Evolutionary conservation across 345 rosid genomes (phyloP), one percentile per base, ranked within the genome.

Genomic region (Aquilaria sinensis): DNA sequence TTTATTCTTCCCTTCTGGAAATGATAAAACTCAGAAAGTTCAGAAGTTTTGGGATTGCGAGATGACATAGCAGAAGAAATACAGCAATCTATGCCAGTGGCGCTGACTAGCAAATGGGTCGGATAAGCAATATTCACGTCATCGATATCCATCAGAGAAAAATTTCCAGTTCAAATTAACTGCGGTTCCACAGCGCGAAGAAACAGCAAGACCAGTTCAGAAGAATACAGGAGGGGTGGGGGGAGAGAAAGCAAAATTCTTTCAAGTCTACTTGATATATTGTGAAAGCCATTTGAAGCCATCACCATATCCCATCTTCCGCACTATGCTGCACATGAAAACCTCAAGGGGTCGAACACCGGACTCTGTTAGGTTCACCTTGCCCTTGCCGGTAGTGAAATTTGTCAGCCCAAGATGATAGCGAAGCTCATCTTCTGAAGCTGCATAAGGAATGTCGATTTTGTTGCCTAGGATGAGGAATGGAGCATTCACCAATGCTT

Each of bases 261-360:
- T 11, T 9, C 12, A 37, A 58, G 33, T 58, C 69, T 64, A 87
- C 68, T 87, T 85, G 70, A 86, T 84, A 74, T 87, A 82, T 65
- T 85, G 82, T 65, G 96, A 88, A 8, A 88, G 63, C 96, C 92
- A 85, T 75, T 72, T 72, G 71, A 88, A 88, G 2, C 92, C 96
- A 12, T 87, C 88, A 2, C 93, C 90, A 45, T 86, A 83, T 12
- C 96, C 96, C 92, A 85, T 85, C 75, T 83, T 85, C 46, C 92
- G 88, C 45, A 88, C 96, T 8, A 88, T 81, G 80, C 89, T 85
- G 76, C 96, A 88, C 96, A 85, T 88, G 54, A 80, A 88, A 58
- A 88, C 89, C 72, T 88, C 90, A 4, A 88, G 75, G 2, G 90
- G 92, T 12, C 96, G 86, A 16, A 88, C 67, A 48, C 61, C 73